A percentile compares a stretch with the other conserved stretches of the same genome.
phyloP scores from a whole-genome alignment of 441 rosid genomes.

The Erodium moschatum region DNA sequence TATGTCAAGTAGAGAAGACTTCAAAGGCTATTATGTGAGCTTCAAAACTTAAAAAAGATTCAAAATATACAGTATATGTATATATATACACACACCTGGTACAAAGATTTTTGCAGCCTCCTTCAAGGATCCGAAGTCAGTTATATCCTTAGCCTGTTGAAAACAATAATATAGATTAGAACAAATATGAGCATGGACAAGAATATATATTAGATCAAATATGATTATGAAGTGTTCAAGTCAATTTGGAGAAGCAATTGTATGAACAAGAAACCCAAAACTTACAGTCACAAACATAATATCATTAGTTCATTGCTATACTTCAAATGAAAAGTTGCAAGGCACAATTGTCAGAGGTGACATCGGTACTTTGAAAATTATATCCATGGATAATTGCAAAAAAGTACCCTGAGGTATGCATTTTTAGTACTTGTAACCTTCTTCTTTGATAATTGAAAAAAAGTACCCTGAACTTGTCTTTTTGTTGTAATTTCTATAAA shows the following conservation, averaged over 20 bases:
- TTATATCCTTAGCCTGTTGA: constrained; percentile 72
- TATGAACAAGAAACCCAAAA: no score
- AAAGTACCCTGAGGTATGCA: no score
- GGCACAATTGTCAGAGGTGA: background rate
- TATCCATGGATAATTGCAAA: background rate
- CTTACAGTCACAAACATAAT: background rate
- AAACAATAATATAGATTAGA: background rate
- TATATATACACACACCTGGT: constrained; percentile 41
- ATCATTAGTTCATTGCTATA: background rate
- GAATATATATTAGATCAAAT: background rate
- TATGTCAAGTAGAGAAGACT: background rate
- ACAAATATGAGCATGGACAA: no score
- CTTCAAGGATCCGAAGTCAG: constrained; percentile 73
- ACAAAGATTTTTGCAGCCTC: constrained; percentile 72
- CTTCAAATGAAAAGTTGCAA: background rate
- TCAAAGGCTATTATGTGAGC: no score
- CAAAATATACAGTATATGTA: background rate
- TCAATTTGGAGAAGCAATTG: background rate
- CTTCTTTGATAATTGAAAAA: no score
- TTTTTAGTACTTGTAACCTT: no score
- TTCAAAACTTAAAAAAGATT: no score
- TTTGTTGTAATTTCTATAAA: no score
- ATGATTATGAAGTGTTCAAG: background rate
- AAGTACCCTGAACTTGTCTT: no score
- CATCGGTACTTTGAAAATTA: background rate